Base-by-base conservation (phyloP, 1,284 basidiomycete genomes). In the Phylloboletellus chloephorus region DNA sequence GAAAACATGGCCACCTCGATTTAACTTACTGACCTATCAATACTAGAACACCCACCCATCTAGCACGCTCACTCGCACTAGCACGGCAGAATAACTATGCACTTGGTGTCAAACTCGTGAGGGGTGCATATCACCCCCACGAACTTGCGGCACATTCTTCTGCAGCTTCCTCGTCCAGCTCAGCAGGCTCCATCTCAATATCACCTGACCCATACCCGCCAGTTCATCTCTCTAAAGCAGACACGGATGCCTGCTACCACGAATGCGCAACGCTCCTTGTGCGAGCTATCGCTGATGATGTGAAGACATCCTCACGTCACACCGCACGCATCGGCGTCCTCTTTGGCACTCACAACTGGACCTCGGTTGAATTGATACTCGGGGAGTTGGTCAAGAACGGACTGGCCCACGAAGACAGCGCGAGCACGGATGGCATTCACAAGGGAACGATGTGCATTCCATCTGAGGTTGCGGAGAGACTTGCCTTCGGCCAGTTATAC, bases 31-130 rank as follows among this genome's bases (percentile, higher is more conserved):
- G 12, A 50, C 26, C 23, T 24, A 30, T 39, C 29, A n/a, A 32
- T 35, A 22, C 28, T 44, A 84, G 87, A 46, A 84, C 79, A 1
- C 82, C 82, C 0, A 61, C 67, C 17, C 80, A 91, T 48, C 73
- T 96, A 13, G 67, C 67, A 0, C 75, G 76, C 21, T 76, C 81
- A 23, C 65, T 94, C 32, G 66, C 67, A n/a, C 80, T 88, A 41
- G 86, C 94, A 7, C 71, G 78, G 48, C 63, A 61, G 33, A 70
- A 82, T 52, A 73, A 76, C 31, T 97, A 92, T 61, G 73, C 85
- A 0, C 75, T 98, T 2, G 94, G 94, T 12, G 80, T 94, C 48
- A 98, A 98, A 67, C 83, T 98, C 42, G 94, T 98, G 23, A 80
- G 95, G 17, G 95, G 94, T 0, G 94, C 94, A 2, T 98, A 97